These are phyloP conservation scores for Candida mesenterica DNA, from an alignment of 1,139 yeast species.

Conservation along the genomic window DNA sequence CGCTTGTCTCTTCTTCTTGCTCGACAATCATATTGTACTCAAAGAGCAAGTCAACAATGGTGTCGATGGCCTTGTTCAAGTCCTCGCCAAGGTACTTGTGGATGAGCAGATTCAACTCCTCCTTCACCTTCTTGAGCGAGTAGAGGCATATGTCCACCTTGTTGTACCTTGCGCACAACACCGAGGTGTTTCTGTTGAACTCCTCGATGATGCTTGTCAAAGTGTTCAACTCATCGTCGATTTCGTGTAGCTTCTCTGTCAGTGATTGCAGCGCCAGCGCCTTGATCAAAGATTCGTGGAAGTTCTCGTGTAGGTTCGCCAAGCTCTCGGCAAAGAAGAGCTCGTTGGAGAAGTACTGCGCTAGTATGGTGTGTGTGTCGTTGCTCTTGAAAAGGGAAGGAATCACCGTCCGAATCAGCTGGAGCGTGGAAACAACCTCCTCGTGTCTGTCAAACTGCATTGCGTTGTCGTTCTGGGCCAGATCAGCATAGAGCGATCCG, in stretches of 20 bases:
- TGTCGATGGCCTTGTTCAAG: slow-evolving; percentile 14
- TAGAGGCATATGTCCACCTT: slow-evolving; percentile 8
- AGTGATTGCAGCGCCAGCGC: slow-evolving; percentile 8
- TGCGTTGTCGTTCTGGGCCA: slow-evolving; percentile 1
- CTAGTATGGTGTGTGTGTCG: slow-evolving; percentile 8
- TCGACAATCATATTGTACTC: slow-evolving; percentile 17
- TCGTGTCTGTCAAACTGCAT: not conserved
- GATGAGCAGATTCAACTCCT: slow-evolving; percentile 10
- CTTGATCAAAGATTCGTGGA: slow-evolving; percentile 5
- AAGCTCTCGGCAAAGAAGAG: slow-evolving; percentile 17
- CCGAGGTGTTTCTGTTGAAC: slow-evolving; percentile 11
- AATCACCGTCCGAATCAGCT: slow-evolving; percentile 8
- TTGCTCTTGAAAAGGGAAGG: slow-evolving; percentile 15
- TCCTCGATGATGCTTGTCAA: slow-evolving; percentile 10
- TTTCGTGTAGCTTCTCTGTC: slow-evolving; percentile 2
- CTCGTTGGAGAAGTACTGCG: slow-evolving; percentile 17
- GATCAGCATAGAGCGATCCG: not conserved
- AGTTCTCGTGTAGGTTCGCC: slow-evolving; percentile 14
- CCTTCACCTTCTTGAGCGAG: slow-evolving; percentile 11
- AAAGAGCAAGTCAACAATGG: slow-evolving; percentile 16
- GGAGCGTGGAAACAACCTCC: slow-evolving; percentile 1
- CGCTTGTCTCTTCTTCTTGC: slow-evolving; percentile 2
- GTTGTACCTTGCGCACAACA: slow-evolving; percentile 5
- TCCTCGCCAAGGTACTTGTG: slow-evolving; percentile 15
- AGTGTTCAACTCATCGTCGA: slow-evolving; percentile 6